Evolutionary conservation across 2,329 filamentous ascomycete species (phyloP).

Genomic region (Fusarium subglutinans): DNA sequence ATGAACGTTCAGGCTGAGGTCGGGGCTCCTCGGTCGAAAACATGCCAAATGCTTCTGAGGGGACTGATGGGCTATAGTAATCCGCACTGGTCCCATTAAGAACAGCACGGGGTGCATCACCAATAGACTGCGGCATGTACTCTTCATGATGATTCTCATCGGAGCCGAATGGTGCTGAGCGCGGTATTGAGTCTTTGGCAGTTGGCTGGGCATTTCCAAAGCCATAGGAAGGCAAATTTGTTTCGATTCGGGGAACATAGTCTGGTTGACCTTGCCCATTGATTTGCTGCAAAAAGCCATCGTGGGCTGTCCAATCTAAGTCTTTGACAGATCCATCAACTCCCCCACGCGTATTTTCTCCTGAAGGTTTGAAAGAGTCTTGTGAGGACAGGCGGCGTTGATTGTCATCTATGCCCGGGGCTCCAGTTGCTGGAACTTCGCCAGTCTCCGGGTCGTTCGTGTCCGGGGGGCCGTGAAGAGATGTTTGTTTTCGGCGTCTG

Average conservation of each 20-base stretch:
- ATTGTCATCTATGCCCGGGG: conserved; percentile 23
- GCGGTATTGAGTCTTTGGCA: conserved; percentile 27
- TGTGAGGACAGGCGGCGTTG: conserved; percentile 50
- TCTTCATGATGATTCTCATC: conserved; percentile 37
- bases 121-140: conserved; percentile 43
- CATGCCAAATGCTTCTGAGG: conserved; percentile 55
- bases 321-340: conserved; percentile 41
- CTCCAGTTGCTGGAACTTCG: conserved; percentile 28
- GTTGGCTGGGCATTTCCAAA: conserved; percentile 13
- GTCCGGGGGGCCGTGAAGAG: conserved; percentile 23
- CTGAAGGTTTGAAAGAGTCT: conserved; percentile 48
- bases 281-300: conserved; percentile 26
- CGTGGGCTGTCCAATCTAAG: conserved; percentile 36
- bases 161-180: conserved; percentile 34
- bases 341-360: conserved; percentile 43
- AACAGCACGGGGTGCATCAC: conserved; percentile 44
- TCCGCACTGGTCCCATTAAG: conserved; percentile 52
- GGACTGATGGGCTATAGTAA: conserved; percentile 54
- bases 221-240: conserved; percentile 12
- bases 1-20: conserved; percentile 37
- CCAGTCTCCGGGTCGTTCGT: conserved; percentile 46
- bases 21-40: conserved; percentile 40
- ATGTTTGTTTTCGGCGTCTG: conserved; percentile 42
- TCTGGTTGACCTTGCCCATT: conserved; percentile 23
- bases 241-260: conserved; percentile 29